Evolutionary conservation across 2,329 filamentous ascomycete genomes (phyloP).

Genomic region (Trichoderma koningii): DNA sequence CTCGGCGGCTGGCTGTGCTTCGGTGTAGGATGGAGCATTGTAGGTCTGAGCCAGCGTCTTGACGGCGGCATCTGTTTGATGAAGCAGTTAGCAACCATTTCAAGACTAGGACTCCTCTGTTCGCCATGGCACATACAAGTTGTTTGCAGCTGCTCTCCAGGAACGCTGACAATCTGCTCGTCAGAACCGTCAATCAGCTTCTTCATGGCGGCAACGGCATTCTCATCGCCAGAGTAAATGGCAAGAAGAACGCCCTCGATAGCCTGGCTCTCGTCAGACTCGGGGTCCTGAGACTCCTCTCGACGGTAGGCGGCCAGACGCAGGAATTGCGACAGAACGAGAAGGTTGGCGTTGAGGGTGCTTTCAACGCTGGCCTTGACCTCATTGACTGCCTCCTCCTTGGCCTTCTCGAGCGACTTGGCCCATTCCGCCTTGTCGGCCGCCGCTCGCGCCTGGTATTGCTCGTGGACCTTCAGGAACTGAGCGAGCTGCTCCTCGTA

Average conservation of each 20-base stretch:
- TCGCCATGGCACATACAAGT: constrained; percentile 59
- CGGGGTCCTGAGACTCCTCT: constrained; percentile 65
- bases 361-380: constrained; percentile 54
- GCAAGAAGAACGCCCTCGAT: constrained; percentile 78
- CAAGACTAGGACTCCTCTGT: neutral
- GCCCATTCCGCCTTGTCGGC: constrained; percentile 63
- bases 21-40: constrained; percentile 45
- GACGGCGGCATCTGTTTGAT: constrained; percentile 40
- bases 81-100: constrained; percentile 30
- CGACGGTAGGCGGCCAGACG: constrained; percentile 76
- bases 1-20: constrained; percentile 40
- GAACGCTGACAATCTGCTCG: constrained; percentile 66
- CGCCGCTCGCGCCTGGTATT: constrained; percentile 64
- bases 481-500: constrained; percentile 73
- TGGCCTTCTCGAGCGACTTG: constrained; percentile 59
- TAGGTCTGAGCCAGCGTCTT: constrained; percentile 56
- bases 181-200: constrained; percentile 74
- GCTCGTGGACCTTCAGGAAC: constrained; percentile 74
- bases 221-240: constrained; percentile 77
- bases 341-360: constrained; percentile 63
- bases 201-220: constrained; percentile 71
- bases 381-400: constrained; percentile 55
- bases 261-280: constrained; percentile 72
- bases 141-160: constrained; percentile 64
- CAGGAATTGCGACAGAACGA: constrained; percentile 77